These are phyloP conservation scores for Tylopilus sp. DNA, from an alignment of 768 basidiomycete species.

Conservation along the genomic window DNA sequence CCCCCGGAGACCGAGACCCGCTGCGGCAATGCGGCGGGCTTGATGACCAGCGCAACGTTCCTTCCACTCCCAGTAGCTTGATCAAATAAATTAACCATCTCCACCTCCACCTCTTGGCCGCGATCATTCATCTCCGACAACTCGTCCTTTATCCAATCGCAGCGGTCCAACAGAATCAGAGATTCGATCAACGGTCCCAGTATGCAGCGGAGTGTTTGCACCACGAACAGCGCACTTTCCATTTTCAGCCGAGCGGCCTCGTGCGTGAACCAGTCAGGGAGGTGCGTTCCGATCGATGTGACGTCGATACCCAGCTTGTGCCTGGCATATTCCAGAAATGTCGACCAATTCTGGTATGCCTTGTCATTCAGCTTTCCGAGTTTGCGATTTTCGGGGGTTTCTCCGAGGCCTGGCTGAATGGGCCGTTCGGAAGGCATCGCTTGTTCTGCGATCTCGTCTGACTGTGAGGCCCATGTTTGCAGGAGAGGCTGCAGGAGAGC, in stretches of 20 bases:
- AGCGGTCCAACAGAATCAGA: constrained; percentile 59
- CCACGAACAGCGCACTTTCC: constrained; percentile 47
- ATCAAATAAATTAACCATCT: constrained; percentile 66
- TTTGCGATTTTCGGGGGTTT: constrained; percentile 40
- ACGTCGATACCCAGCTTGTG: constrained; percentile 25
- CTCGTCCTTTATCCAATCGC: constrained; percentile 50
- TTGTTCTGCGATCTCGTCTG: neutral
- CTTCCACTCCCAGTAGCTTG: constrained; percentile 69
- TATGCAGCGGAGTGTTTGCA: constrained; percentile 66
- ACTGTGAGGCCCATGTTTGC: constrained; percentile 9
- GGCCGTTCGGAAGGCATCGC: constrained; percentile 1
- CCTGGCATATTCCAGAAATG: constrained; percentile 40
- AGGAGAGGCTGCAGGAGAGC: constrained; percentile 49
- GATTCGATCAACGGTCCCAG: constrained; percentile 68
- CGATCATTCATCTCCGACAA: constrained; percentile 24
- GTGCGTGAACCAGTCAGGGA: constrained; percentile 22
- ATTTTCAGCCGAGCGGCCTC: constrained; percentile 24
- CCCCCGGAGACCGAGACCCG: constrained; percentile 5
- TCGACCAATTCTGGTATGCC: constrained; percentile 48
- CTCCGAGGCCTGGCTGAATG: constrained; percentile 32
- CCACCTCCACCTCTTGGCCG: constrained; percentile 33
- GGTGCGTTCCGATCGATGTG: constrained; percentile 3
- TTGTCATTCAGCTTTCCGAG: constrained; percentile 51
- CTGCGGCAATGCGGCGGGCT: constrained; percentile 25
- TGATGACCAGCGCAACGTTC: constrained; percentile 62